Evolutionary conservation across 1,284 basidiomycete genomes (phyloP).

Genomic region (Blastosporella zonata): DNA sequence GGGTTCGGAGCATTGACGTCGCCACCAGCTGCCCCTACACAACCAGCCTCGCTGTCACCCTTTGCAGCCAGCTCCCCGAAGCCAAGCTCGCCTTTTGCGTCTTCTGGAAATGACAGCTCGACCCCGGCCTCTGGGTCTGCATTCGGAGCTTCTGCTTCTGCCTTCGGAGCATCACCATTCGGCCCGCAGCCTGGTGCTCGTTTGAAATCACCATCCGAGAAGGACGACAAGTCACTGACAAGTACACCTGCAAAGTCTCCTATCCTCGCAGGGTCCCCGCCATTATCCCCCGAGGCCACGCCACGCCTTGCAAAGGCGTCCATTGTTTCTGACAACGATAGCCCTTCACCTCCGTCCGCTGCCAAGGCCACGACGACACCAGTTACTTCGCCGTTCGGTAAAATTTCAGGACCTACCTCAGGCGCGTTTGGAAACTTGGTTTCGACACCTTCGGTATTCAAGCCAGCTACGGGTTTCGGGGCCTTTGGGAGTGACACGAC

Average conservation of each 20-base stretch:
- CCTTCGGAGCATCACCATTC: conserved; percentile 6
- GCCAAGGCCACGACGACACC: conserved; percentile 13
- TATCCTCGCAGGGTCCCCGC: conserved; percentile 11
- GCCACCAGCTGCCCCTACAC: neutral
- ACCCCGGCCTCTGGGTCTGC: neutral
- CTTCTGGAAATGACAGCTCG: neutral
- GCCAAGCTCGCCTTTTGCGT: conserved; percentile 9
- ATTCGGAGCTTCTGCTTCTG: conserved; percentile 9
- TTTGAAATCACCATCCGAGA: conserved; percentile 10
- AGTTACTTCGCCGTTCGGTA: conserved; percentile 15
- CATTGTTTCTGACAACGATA: conserved; percentile 12
- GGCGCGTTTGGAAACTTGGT: conserved; percentile 30
- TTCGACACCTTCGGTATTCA: conserved; percentile 30
- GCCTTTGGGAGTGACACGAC: conserved; percentile 35
- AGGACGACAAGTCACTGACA: conserved; percentile 1
- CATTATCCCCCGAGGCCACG: conserved; percentile 20
- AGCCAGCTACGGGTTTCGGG: conserved; percentile 40
- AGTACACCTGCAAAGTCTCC: conserved; percentile 15
- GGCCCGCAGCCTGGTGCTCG: conserved; percentile 7
- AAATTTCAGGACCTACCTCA: conserved; percentile 8
- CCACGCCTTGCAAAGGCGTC: conserved; percentile 13
- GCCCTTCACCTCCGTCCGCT: conserved; percentile 17
- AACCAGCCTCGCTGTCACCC: conserved; percentile 1
- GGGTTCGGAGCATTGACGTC: conserved; percentile 18
- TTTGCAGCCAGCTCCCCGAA: conserved; percentile 4